Evolutionary conservation across 495 filamentous ascomycete genomes (phyloP).

Genomic region (Neohortaea acidophila): DNA sequence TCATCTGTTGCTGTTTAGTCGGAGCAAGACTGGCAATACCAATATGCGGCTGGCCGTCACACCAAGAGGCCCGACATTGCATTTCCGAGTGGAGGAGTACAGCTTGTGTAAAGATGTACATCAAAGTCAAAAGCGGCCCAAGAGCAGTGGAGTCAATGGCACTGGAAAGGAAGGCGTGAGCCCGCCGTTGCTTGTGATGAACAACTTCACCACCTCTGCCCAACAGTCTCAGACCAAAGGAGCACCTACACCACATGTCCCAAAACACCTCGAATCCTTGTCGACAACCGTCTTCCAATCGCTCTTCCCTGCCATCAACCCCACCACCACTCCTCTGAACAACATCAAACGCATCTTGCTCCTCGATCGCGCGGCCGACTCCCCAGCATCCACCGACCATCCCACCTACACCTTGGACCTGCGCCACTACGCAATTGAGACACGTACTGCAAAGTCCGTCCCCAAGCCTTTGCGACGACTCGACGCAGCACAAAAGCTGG

Average conservation of each 20-base stretch:
- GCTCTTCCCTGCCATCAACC: constrained; percentile 90
- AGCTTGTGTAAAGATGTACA: constrained; percentile 81
- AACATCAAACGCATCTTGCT: constrained; percentile 82
- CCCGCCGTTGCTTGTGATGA: constrained; percentile 79
- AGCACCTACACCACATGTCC: constrained; percentile 28
- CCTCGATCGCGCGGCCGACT: constrained; percentile 57
- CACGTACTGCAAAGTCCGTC: constrained; percentile 50
- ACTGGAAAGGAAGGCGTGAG: too few species aligned
- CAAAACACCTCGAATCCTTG: constrained; percentile 84
- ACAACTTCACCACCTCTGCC: constrained; percentile 68
- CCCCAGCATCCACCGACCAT: constrained; percentile 19
- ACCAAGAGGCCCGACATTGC: constrained; percentile 79
- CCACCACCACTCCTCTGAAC: constrained; percentile 70
- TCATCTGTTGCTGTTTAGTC: constrained; percentile 87
- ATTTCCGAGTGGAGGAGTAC: constrained; percentile 94
- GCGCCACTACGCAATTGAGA: constrained; percentile 88
- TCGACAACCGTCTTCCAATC: constrained; percentile 90
- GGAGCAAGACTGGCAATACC: constrained; percentile 71
- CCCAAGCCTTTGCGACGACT: constrained; percentile 70
- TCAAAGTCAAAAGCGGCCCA: constrained; percentile 64
- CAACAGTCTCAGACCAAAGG: constrained; percentile 32
- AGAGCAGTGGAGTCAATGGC: constrained; percentile 31
- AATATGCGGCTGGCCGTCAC: constrained; percentile 82
- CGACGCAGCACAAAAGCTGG: constrained; percentile 67
- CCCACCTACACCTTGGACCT: constrained; percentile 65